Evolutionary conservation across 345 rosid genomes (phyloP).

Genomic region (Populus alba): DNA sequence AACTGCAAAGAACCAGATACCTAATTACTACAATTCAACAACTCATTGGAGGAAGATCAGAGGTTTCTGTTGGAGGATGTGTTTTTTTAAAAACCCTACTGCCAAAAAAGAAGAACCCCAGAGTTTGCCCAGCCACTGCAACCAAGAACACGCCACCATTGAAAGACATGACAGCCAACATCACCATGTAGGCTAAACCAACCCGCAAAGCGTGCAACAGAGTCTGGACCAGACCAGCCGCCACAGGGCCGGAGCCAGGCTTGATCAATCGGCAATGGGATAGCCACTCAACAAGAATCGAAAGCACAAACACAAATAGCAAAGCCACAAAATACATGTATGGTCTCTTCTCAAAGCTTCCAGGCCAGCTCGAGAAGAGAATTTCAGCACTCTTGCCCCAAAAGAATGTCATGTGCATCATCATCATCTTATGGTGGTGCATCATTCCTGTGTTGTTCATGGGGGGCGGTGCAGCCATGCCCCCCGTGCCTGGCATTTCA

Average conservation of each 20-base stretch:
- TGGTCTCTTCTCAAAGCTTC: neutral
- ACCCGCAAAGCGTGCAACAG: conserved; percentile 27
- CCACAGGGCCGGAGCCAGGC: neutral
- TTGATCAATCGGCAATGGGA: conserved; percentile 26
- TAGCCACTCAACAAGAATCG: conserved; percentile 33
- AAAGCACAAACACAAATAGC: conserved; percentile 30
- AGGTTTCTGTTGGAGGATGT: neutral
- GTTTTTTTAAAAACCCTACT: conserved; percentile 26
- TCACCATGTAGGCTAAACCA: conserved; percentile 35
- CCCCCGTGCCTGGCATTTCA: neutral
- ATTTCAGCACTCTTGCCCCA: conserved; percentile 37
- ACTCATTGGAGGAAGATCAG: neutral
- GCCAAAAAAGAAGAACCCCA: conserved; percentile 45
- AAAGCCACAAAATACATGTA: conserved; percentile 40
- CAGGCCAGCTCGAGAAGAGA: conserved; percentile 50
- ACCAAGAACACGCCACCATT: conserved; percentile 41
- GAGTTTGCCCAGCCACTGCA: conserved; percentile 39
- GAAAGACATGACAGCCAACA: conserved; percentile 52
- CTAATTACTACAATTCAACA: neutral
- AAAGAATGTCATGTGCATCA: conserved; percentile 47
- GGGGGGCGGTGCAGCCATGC: neutral
- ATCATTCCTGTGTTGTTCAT: neutral
- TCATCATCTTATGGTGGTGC: conserved; percentile 11
- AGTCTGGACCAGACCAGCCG: conserved; percentile 28
- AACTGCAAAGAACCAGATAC: neutral